Evolutionary conservation across 768 basidiomycete genomes (phyloP), one percentile per base, ranked within the genome.

Genomic region (Rhizopogon salebrosus): DNA sequence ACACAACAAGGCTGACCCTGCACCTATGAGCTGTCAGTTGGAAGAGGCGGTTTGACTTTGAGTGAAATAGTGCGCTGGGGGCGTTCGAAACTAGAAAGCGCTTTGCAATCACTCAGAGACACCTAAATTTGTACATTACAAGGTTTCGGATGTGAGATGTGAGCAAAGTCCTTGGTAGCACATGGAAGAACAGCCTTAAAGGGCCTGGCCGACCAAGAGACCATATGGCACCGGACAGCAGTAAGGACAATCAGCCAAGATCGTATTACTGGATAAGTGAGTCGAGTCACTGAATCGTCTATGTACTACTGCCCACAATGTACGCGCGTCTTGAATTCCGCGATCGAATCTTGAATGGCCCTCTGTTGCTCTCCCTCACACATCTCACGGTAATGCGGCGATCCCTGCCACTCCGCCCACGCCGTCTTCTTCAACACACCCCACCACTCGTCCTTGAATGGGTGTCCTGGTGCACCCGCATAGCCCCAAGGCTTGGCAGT

Each of bases 401-500:
- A 64, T 27, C 51, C 51, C 51, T 61, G 58, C 63, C 64, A 69
- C 2, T 62, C 73, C 24, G 53, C 62, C 80, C 80, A 83, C 2
- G 63, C 60, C 0, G 80, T 80, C 50, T 65, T 64, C 38, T 73
- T 73, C 14, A 74, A 54, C 23, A 62, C 56, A 1, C 45, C 45
- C 75, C 79, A 81, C 80, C 82, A 82, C 36, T 74, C 75, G 7
- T 54, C 56, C 18, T 62, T 60, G 57, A 71, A 80, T 0, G 82
- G 80, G 55, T 83, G 75, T 9, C 74, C 75, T 10, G 78, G 80
- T 0, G 78, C 67, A 11, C 79, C 76, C 1, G 75, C 69, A 53
- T 81, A 82, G 3, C 79, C 79, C 80, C 82, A 82, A 1, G 80
- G 80, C 55, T 82, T 84, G 7, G 79, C 70, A 1, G 75, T 76